Conservation (phyloP, 2,329 filamentous ascomycete species). For the Penicillium sp. region DNA sequence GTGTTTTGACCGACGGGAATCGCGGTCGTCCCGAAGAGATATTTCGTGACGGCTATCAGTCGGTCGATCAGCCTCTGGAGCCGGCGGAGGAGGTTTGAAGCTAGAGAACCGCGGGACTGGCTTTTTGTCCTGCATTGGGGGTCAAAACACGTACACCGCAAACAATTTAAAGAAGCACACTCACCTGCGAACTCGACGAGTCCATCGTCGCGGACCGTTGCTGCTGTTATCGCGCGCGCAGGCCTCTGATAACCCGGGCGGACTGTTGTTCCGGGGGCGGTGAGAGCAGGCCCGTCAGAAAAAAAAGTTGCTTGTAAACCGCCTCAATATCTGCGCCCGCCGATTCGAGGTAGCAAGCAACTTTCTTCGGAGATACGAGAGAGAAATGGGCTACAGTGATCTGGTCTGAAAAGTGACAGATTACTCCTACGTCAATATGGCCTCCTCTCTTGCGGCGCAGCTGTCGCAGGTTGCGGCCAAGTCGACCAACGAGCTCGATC, state of each 20-base stretch:
- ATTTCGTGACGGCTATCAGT: constrained; percentile 20
- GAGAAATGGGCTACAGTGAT: constrained; percentile 13
- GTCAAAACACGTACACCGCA: constrained; percentile 1
- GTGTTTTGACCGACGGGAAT: constrained; percentile 21
- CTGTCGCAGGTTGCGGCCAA: constrained; percentile 87
- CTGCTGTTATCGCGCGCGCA: constrained; percentile 7
- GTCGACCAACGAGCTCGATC: constrained; percentile 84
- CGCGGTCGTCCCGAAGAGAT: constrained; percentile 21
- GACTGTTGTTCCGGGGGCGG: constrained; percentile 23
- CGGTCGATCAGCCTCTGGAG: constrained; percentile 22
- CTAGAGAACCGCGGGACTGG: constrained; percentile 70
- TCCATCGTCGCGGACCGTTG: constrained; percentile 35
- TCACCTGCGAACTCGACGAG: constrained; percentile 34
- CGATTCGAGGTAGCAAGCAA: not conserved
- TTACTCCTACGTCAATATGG: constrained; percentile 54
- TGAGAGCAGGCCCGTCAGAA: constrained; percentile 19
- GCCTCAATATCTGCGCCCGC: constrained; percentile 10
- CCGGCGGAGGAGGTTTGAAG: constrained; percentile 58
- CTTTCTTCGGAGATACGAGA: not conserved
- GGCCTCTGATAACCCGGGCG: constrained; percentile 19
- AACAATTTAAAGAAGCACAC: constrained; percentile 8
- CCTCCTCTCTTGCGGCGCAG: constrained; percentile 86
- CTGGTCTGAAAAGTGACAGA: constrained; percentile 12
- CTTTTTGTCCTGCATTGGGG: constrained; percentile 33
- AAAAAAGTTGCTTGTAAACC: constrained; percentile 32